A percentile compares a stretch with the other conserved stretches of the same genome.
Evolutionary conservation across 2,329 filamentous ascomycete genomes (phyloP).

Genomic region (Fusarium tricinctum): DNA sequence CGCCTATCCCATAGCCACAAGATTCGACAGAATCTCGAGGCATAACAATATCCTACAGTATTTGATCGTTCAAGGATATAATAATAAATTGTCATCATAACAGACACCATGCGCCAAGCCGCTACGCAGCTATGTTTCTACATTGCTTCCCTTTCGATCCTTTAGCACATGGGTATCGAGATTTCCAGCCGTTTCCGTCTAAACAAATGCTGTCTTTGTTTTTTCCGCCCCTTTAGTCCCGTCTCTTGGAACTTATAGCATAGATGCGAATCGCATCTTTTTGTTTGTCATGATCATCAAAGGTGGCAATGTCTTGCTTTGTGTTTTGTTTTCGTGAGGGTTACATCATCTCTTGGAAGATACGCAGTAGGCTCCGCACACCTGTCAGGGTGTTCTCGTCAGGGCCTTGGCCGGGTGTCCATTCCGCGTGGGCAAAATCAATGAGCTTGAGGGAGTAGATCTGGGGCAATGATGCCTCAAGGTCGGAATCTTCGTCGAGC

Average conservation of each 20-base stretch:
- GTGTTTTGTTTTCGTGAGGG: constrained; percentile 36
- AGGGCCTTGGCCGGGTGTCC: constrained; percentile 83
- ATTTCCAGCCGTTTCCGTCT: constrained; percentile 41
- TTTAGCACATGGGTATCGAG: constrained; percentile 48
- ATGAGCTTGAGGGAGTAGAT: constrained; percentile 89
- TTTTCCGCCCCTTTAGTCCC: constrained; percentile 21
- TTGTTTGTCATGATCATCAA: constrained; percentile 43
- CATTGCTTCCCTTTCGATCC: constrained; percentile 41
- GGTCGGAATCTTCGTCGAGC: constrained; percentile 65
- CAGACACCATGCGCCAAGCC: constrained; percentile 41
- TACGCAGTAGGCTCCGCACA: constrained; percentile 76
- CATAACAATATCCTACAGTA: constrained; percentile 6
- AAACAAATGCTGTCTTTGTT: constrained; percentile 41
- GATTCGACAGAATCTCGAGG: neutral
- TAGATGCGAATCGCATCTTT: constrained; percentile 18
- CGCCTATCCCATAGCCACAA: constrained; percentile 24
- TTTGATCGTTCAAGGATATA: constrained; percentile 12
- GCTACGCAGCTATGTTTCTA: constrained; percentile 42
- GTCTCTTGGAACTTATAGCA: constrained; percentile 1
- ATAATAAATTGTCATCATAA: constrained; percentile 41
- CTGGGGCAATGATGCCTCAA: constrained; percentile 66
- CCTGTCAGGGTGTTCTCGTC: constrained; percentile 88
- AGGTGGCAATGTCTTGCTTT: constrained; percentile 23
- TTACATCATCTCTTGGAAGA: constrained; percentile 76
- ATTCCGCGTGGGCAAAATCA: constrained; percentile 94